phyloP scores from a whole-genome alignment of 306 rosid genomes.

The Cucurbita moschata region DNA sequence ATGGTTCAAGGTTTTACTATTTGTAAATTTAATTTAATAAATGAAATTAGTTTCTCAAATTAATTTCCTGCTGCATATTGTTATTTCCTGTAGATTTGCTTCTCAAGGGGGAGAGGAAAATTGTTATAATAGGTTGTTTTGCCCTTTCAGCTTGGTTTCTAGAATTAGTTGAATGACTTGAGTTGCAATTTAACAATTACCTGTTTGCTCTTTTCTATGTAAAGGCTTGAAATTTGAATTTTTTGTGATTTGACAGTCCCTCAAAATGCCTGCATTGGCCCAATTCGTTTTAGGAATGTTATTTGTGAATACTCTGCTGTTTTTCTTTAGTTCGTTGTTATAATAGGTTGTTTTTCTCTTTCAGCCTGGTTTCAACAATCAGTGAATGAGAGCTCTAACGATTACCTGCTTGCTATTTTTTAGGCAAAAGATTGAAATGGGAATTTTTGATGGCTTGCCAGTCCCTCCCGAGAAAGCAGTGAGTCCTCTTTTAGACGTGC shows the following conservation, averaged over 20 bases:
- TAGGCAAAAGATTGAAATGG: slow-evolving; percentile 47
- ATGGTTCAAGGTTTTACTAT: background rate
- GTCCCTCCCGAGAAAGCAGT: slow-evolving; percentile 69
- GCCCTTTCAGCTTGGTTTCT: background rate
- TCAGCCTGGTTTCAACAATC: slow-evolving; percentile 4
- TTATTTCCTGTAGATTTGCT: background rate
- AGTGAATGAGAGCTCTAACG: slow-evolving; percentile 23
- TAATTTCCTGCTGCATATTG: background rate
- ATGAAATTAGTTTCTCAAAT: background rate
- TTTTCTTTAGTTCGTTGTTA: background rate
- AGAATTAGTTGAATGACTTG: slow-evolving; percentile 18
- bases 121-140: background rate
- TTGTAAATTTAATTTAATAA: background rate
- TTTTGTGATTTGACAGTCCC: slow-evolving; percentile 77
- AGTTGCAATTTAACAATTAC: slow-evolving; percentile 16
- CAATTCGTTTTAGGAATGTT: background rate
- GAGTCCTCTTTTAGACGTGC: slow-evolving; percentile 16
- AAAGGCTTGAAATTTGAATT: slow-evolving; percentile 52
- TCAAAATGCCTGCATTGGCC: background rate
- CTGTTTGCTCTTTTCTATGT: slow-evolving; percentile 19
- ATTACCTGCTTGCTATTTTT: slow-evolving; percentile 18
- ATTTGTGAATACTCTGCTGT: background rate
- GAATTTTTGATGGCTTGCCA: slow-evolving; percentile 82
- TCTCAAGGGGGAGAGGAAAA: background rate
- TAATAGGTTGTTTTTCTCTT: background rate